Base-by-base conservation (phyloP, 371 early-diverging fungal genomes). In the Cladochytrium tenue region DNA sequence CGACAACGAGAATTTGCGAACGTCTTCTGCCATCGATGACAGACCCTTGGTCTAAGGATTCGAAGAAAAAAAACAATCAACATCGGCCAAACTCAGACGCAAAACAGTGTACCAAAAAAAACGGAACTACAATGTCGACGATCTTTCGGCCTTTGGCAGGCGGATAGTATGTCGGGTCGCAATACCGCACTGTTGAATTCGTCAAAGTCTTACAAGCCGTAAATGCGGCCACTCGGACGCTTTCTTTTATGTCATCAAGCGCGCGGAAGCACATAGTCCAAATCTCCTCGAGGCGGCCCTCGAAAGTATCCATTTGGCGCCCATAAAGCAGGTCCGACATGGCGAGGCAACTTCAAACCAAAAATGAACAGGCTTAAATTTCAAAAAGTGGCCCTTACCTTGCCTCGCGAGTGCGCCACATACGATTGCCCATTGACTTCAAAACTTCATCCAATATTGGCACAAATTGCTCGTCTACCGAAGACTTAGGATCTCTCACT, bases 201-300 rank as follows among this genome's bases (percentile, higher is more conserved):
- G 92, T 91, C 63, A 95, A 68, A 0, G 88, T 81, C 56, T 90
- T 88, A 77, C 93, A 92, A 4, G 92, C 83, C 64, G 84, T 81
- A 17, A 93, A 89, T 1, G 92, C 96, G 0, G 95, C 91, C 50
- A 83, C 76, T 2, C 96, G 84, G 2, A 96, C 97, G 52, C 90
- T 91, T 68, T 93, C 95, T 69, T 95, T 95, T 69, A 96, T 93
- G 63, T 96, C 97, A 70, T 96, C 97, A 58, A 96, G 69, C 13
- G 89, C 88, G 30, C 94, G 78, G 83, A 96, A 95, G 27, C 87
- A 84, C 92, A 93, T 92, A 31, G 76, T 82, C 97, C 97, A 96
- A 23, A 93, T 72, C 1, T 81, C 77, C 61, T 93, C 89, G 50
- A 94, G 64, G 59, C 90, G 89, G 0, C 89, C 88, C 63, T 91